These are phyloP conservation scores for Harringtonia aguacate DNA, from an alignment of 2,329 filamentous ascomycete species.

Conservation along the genomic window DNA sequence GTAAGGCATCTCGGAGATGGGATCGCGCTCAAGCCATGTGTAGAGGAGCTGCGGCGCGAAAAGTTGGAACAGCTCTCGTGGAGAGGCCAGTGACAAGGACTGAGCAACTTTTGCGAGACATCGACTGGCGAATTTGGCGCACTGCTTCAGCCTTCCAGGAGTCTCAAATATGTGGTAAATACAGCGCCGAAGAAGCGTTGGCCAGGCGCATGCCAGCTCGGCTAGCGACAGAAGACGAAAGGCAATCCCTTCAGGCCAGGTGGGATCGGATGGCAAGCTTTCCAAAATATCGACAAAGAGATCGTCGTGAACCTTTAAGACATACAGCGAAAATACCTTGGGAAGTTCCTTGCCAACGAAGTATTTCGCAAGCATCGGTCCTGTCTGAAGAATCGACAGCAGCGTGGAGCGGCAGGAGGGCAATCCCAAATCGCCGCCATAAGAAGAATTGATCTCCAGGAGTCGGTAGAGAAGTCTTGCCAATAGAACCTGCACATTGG, in stretches of 20 bases:
- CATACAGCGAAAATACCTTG: conserved; percentile 66
- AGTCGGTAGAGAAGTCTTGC: conserved; percentile 60
- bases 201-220: conserved; percentile 70
- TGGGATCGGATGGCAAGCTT: conserved; percentile 62
- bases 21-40: conserved; percentile 69
- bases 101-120: conserved; percentile 59
- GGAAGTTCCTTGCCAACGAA: conserved; percentile 60
- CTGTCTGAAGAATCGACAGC: conserved; percentile 58
- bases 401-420: conserved; percentile 58
- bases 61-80: conserved; percentile 64
- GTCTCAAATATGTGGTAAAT: conserved; percentile 94
- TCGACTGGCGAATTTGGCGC: conserved; percentile 58
- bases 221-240: conserved; percentile 69
- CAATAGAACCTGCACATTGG: conserved; percentile 55
- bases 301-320: conserved; percentile 72
- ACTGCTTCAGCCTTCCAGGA: conserved; percentile 58
- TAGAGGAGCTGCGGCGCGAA: conserved; percentile 86
- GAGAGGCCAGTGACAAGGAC: conserved; percentile 51
- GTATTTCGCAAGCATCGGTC: conserved; percentile 64
- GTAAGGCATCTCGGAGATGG: conserved; percentile 66
- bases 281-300: conserved; percentile 78
- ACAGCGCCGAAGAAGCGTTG: conserved; percentile 73
- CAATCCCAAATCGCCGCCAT: conserved; percentile 47
- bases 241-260: conserved; percentile 72
- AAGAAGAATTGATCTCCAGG: conserved; percentile 55